Conservation (phyloP, 345 rosid species). For the Salix dunnii region DNA sequence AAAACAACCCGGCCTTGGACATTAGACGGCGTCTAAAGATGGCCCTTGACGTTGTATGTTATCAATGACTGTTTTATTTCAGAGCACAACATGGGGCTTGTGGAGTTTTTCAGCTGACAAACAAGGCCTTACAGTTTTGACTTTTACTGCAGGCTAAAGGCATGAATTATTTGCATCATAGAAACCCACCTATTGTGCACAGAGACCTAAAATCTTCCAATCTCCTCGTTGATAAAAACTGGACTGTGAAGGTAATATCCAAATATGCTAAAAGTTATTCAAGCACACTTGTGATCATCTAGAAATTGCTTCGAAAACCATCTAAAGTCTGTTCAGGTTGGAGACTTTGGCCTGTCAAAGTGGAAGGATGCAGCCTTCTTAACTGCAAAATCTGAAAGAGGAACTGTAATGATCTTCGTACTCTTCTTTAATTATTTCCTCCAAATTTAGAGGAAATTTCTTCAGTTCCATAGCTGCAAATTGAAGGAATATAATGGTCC, state of each 20-base stretch:
- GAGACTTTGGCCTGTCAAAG: conserved; percentile 86
- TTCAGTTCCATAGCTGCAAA: background rate
- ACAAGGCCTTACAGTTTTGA: background rate
- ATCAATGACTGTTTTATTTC: conserved; percentile 4
- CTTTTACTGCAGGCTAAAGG: conserved; percentile 70
- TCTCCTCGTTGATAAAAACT: conserved; percentile 79
- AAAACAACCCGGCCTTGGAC: conserved; percentile 58
- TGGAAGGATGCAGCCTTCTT: conserved; percentile 79
- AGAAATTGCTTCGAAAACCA: background rate
- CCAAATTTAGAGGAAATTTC: background rate
- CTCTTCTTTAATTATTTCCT: background rate
- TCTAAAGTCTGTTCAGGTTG: conserved; percentile 48
- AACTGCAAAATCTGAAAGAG: conserved; percentile 70
- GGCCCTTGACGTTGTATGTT: conserved; percentile 86
- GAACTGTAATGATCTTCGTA: conserved; percentile 53
- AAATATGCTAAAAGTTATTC: background rate
- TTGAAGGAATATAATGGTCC: background rate
- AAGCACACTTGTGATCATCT: background rate
- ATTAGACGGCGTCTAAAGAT: conserved; percentile 64
- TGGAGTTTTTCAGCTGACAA: background rate
- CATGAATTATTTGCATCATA: conserved; percentile 85
- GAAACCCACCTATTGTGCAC: conserved; percentile 87
- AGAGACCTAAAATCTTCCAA: conserved; percentile 89
- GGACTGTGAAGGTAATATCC: conserved; percentile 75
- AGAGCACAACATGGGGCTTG: background rate